Evolutionary conservation across 305 asterid species (phyloP), one percentile per base, ranked within the genome.

Genomic region (Withania somnifera): DNA sequence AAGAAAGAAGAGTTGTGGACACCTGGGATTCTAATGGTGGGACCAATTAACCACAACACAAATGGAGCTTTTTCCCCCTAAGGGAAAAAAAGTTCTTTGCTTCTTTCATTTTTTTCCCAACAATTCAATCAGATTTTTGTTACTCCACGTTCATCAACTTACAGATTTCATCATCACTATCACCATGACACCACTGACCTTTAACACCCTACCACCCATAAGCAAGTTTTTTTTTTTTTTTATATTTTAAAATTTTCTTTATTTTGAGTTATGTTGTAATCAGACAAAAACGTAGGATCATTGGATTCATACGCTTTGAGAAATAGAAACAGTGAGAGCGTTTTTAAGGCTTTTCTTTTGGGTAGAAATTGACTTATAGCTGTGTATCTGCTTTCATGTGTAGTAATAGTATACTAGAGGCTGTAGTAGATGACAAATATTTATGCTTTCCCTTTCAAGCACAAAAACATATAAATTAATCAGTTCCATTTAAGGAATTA

Each of bases 11-110:
- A 51, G 30, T 76, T 51, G 45, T 76, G 28, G 84, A 77, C 82
- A 82, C 79, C 81, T 82, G 82, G 71, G 76, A 47, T 24, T 32
- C 57, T 64, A 83, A 80, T 71, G 83, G 69, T 67, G 87, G 88
- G 88, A 54, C 89, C 86, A 80, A 30, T 51, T 11, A 67, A 4
- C 32, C 53, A 19, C 17, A 67, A 38, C 53, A 81, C 83, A 81
- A 52, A 69, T 78, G 77, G 75, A 81, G 86, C 82, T 87, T 67
- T 36, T 66, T 83, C 83, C 83, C 75, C 80, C 53, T 19, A 64
- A 73, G 80, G 82, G 64, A 66, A 83, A 76, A 38, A 66, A 36
- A 36, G 36, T 76, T 1, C 19, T 42, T 56, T 24, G 54, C 57
- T 20, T 34, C 60, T 63, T 32, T 4, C 13, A 34, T 38, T 53